These are phyloP conservation scores for Aspergillus tanneri DNA, from an alignment of 2,329 filamentous ascomycete species.

Conservation along the genomic window DNA sequence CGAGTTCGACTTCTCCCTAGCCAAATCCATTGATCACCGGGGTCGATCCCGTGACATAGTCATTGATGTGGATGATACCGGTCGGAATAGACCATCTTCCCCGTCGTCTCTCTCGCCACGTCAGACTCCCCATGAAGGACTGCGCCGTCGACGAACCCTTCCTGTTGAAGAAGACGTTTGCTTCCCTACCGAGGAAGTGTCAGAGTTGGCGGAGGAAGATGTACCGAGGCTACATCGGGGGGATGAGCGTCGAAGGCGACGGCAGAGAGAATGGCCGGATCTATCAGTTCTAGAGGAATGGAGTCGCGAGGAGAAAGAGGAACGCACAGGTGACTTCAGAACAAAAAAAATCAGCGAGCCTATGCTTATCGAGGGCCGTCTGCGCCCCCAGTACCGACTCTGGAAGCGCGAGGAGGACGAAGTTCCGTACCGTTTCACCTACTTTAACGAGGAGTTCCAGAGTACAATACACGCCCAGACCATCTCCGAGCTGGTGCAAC, in stretches of 20 bases:
- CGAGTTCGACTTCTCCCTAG: conserved; percentile 42
- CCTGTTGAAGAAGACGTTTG: conserved; percentile 85
- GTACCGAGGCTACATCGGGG: conserved; percentile 51
- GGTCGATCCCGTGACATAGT: conserved; percentile 40
- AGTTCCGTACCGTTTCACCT: conserved; percentile 90
- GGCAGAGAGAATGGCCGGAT: conserved; percentile 80
- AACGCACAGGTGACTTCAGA: conserved; percentile 74
- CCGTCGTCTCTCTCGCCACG: conserved; percentile 42
- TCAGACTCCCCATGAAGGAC: conserved; percentile 36
- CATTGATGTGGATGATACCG: conserved; percentile 44
- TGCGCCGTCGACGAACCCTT: conserved; percentile 56
- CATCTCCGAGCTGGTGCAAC: conserved; percentile 87
- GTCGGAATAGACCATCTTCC: conserved; percentile 8
- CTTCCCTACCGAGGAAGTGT: conserved; percentile 77
- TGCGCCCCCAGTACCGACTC: conserved; percentile 73
- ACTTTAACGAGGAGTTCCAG: conserved; percentile 96
- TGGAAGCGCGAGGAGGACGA: conserved; percentile 92
- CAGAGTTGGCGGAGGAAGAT: conserved; percentile 77
- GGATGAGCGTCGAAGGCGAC: conserved; percentile 54
- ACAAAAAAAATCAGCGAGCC: conserved; percentile 93
- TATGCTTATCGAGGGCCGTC: conserved; percentile 81
- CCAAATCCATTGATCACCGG: conserved; percentile 38
- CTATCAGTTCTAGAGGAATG: conserved; percentile 81
- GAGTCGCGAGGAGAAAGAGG: conserved; percentile 86
- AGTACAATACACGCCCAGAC: conserved; percentile 95